Evolutionary conservation across 306 rosid genomes (phyloP), one percentile per base, ranked within the genome.

Genomic region (Vicia sativa): DNA sequence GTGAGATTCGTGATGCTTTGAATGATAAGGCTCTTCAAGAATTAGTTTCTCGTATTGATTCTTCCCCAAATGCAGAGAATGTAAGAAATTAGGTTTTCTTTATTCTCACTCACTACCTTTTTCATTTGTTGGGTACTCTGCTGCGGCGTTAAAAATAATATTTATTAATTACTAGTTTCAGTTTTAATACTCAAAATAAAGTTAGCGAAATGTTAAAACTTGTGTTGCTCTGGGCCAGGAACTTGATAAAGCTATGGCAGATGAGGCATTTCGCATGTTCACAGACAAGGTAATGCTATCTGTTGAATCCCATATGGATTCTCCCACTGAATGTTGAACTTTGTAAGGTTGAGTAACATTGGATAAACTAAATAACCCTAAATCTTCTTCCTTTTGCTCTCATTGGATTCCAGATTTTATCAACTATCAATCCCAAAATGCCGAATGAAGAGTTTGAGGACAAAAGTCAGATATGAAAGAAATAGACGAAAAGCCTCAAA

Each of bases 191-290:
- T 29, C 25, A n/a, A n/a, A 21, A n/a, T 19, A 34, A 60, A 48
- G 63, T 53, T 69, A 12, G 23, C 53, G 29, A 60, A n/a, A 0
- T 14, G 62, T 79, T 44, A 65, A 58, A 52, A 44, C 62, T 71
- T 61, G 56, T 49, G 65, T 45, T 79, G 5, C 66, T 45, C n/a
- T 71, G 10, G 34, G 34, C 66, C 60, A 92, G 95, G 96, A 86
- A 75, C 88, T 89, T 65, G 98, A 84, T 66, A 87, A 80, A 74
- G 95, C 96, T 23, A 86, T 89, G 91, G 83, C 68, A 16, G 78
- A 71, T 56, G 95, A 89, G 79, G 77, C 59, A 50, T 86, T 89
- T 78, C 70, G 77, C 46, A 11, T 79, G 64, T 77, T 92, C 67
- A 79, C 86, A 4, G 83, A 85, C 68, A 86, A 92, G 95, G 98